Conservation (phyloP, 2,329 filamentous ascomycete genomes). For the Rutstroemia sp. region DNA sequence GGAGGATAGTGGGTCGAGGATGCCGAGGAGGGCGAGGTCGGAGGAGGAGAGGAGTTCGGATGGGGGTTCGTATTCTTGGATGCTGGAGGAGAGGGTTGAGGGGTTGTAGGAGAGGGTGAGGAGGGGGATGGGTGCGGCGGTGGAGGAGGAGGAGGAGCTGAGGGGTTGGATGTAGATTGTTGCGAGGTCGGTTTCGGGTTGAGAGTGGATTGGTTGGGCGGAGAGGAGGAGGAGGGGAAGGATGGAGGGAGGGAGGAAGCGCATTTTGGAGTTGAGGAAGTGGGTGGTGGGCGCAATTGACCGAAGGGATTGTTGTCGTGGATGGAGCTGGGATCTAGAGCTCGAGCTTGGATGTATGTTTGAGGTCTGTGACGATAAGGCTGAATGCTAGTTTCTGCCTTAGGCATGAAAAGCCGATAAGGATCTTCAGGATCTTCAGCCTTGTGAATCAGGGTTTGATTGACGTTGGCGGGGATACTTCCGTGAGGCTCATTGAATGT, state of each 20-base stretch:
- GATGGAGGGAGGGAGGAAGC: conserved; percentile 36
- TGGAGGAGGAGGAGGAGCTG: no score
- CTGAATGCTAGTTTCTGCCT: no score
- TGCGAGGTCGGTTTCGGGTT: no score
- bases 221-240: conserved; percentile 32
- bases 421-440: no score
- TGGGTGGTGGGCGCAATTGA: neutral
- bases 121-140: conserved; percentile 29
- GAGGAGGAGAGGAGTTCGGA: conserved; percentile 36
- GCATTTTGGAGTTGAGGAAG: neutral
- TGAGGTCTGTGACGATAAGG: no score
- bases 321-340: neutral
- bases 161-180: no score
- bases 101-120: conserved; percentile 50
- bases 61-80: conserved; percentile 50
- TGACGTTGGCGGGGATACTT: no score
- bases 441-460: no score
- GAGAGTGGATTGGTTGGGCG: no score
- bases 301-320: neutral
- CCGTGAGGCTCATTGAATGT: no score
- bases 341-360: conserved; percentile 1
- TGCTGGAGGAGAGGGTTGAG: conserved; percentile 35
- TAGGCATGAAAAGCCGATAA: no score
- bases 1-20: neutral
- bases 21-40: neutral